Base-by-base conservation (phyloP, 225 moss, liverwort and hornwort species). In the Asterella californica region DNA sequence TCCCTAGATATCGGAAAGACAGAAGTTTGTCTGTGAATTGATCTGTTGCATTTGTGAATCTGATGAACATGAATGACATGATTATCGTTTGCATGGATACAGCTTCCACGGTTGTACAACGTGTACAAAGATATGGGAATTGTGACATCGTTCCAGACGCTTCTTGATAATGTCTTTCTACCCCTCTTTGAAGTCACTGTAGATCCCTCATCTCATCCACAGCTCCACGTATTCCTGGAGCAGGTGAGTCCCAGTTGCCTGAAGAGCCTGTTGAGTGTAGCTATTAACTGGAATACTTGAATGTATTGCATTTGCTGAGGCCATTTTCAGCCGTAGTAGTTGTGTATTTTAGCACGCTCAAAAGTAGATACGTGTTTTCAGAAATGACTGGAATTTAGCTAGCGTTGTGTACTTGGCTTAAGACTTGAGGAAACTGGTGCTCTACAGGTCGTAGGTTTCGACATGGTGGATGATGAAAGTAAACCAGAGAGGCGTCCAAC, bases 381-480 rank as follows among this genome's bases (percentile, higher is more conserved):
- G n/a, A n/a, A n/a, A n/a, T n/a, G n/a, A n/a, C n/a, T n/a, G n/a
- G n/a, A n/a, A n/a, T n/a, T n/a, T n/a, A n/a, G 4, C 42, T 42
- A 42, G 42, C 5, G 52, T 52, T 12, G 52, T 6, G 52, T 12
- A 52, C 52, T 14, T 6, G 42, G 7, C 42, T 42, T 7, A 42
- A 6, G 52, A 52, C 1, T 12, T 12, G 52, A 10, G 52, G 12
- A 52, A 6, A 52, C 12, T 52, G 12, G 52, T 52, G 17, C 36
- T 67, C 21, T 79, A 59, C 77, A 97, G 96, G 97, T 99, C 37
- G 97, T 99, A 66, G 97, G 97, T 10, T 99, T 99, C 78, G 97
- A 99, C 83, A 99, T 94, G 94, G 97, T 99, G 65, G 97, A 99
- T 64, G 97, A 99, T 88, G 97, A 99, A 79, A 99, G 97, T 83